Percentiles rank a stretch among this genome's conserved stretches.
Conservation (phyloP, 768 basidiomycete species). For the Mycena indigotica region DNA sequence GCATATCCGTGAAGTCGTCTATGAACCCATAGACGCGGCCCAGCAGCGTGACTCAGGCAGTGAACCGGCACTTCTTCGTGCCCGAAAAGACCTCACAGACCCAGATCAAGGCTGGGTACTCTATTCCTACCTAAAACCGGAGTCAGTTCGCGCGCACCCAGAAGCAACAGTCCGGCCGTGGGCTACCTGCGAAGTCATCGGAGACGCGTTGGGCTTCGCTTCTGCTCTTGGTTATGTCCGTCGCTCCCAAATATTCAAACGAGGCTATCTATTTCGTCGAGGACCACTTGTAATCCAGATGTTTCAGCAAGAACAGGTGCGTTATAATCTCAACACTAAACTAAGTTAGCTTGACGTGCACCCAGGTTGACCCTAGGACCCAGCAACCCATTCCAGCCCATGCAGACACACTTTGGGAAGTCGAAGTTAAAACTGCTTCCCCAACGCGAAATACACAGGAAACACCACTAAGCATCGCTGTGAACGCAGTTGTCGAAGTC, state of each 20-base stretch:
- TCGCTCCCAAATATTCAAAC: constrained; percentile 79
- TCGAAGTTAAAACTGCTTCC: constrained; percentile 81
- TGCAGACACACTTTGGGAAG: constrained; percentile 81
- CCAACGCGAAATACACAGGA: constrained; percentile 80
- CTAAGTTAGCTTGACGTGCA: no score
- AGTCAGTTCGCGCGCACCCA: constrained; percentile 80
- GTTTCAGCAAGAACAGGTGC: constrained; percentile 84
- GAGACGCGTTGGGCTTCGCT: constrained; percentile 80
- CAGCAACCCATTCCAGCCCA: constrained; percentile 78
- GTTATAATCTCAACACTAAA: constrained; percentile 17
- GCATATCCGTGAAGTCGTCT: constrained; percentile 78
- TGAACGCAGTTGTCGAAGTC: constrained; percentile 78
- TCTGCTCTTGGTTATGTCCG: constrained; percentile 78
- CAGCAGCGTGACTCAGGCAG: constrained; percentile 58
- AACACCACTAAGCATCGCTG: constrained; percentile 67
- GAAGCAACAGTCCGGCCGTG: constrained; percentile 88
- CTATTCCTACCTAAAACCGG: constrained; percentile 81
- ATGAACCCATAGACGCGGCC: constrained; percentile 75
- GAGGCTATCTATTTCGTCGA: constrained; percentile 74
- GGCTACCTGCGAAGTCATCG: constrained; percentile 76
- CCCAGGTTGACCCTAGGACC: constrained; percentile 72
- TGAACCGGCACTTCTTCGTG: constrained; percentile 72
- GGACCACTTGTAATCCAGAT: constrained; percentile 75
- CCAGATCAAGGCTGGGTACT: constrained; percentile 70
- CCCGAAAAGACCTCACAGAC: constrained; percentile 72